phyloP scores from a whole-genome alignment of 2,329 filamentous ascomycete species.

The Fusarium burgessii region DNA sequence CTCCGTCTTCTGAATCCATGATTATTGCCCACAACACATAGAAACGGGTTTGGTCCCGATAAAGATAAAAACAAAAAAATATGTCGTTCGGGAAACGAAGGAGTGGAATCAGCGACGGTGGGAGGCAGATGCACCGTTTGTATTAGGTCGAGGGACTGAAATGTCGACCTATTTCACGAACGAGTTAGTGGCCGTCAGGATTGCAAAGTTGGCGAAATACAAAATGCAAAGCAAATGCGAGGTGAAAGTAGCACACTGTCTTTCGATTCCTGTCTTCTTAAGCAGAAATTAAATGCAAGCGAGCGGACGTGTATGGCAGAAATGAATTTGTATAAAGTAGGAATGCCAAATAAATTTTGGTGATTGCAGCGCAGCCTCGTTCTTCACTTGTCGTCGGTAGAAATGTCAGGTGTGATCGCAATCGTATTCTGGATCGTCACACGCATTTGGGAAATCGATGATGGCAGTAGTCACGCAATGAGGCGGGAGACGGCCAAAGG shows the following conservation, averaged over 20 bases:
- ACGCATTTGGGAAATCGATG: constrained; percentile 38
- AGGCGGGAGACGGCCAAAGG: constrained; percentile 28
- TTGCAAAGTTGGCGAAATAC: constrained; percentile 15
- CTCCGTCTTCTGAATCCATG: constrained; percentile 92
- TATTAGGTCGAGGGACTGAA: constrained; percentile 29
- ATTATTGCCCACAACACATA: constrained; percentile 58
- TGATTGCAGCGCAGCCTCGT: constrained; percentile 32
- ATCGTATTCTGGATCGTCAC: constrained; percentile 39
- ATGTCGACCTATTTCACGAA: constrained; percentile 41
- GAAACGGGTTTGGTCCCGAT: constrained; percentile 15
- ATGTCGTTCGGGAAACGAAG: constrained; percentile 5
- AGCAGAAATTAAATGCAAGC: constrained; percentile 7
- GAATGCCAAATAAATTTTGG: constrained; percentile 27
- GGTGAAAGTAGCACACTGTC: constrained; percentile 8
- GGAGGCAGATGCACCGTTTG: constrained; percentile 6
- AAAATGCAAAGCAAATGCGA: constrained; percentile 22
- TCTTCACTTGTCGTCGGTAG: constrained; percentile 28
- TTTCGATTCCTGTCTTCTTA: constrained; percentile 6
- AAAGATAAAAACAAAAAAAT: not conserved
- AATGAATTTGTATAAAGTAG: constrained; percentile 10
- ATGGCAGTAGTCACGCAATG: constrained; percentile 44
- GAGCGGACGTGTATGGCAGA: constrained; percentile 4
- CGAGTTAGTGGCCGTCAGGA: constrained; percentile 36
- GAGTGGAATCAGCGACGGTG: constrained; percentile 16
- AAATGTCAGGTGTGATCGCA: constrained; percentile 29